Conservation (phyloP, 2,329 filamentous ascomycete genomes). For the Cladophialophora carrionii region DNA sequence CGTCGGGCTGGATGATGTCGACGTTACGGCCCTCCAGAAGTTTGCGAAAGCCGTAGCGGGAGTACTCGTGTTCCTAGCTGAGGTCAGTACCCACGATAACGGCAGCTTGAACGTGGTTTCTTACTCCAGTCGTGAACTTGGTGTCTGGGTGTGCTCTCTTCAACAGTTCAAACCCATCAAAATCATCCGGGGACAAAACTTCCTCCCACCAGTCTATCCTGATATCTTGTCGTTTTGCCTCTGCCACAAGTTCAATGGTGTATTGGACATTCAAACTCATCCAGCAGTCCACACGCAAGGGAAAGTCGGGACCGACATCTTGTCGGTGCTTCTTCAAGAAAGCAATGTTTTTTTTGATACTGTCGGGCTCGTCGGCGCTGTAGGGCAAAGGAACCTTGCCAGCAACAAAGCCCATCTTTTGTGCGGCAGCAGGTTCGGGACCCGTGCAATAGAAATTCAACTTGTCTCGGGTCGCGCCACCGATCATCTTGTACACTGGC, state of each 20-base stretch:
- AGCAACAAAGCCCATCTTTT: slow-evolving; percentile 85
- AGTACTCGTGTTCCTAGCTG: slow-evolving; percentile 80
- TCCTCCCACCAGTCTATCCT: slow-evolving; percentile 99
- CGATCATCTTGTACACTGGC: slow-evolving; percentile 92
- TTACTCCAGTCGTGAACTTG: slow-evolving; percentile 83
- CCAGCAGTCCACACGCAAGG: slow-evolving; percentile 94
- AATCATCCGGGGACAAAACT: slow-evolving; percentile 87
- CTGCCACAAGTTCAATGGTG: slow-evolving; percentile 86
- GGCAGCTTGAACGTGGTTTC: slow-evolving; percentile 3
- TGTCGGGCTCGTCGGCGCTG: slow-evolving; percentile 80
- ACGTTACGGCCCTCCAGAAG: slow-evolving; percentile 88
- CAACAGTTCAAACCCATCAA: slow-evolving; percentile 84
- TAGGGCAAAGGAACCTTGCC: slow-evolving; percentile 89
- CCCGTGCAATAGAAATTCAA: slow-evolving; percentile 95
- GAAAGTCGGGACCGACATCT: slow-evolving; percentile 84
- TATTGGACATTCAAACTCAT: slow-evolving; percentile 94
- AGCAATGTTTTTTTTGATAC: slow-evolving; percentile 85
- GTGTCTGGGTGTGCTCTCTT: slow-evolving; percentile 87
- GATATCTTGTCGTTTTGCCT: slow-evolving; percentile 75
- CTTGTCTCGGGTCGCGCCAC: slow-evolving; percentile 75
- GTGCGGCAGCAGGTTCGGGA: slow-evolving; percentile 77
- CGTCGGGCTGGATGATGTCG: slow-evolving; percentile 92
- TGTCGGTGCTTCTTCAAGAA: slow-evolving; percentile 84
- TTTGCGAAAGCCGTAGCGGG: slow-evolving; percentile 91
- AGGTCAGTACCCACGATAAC: neutral